Evolutionary conservation across 129 eudicot species (phyloP), one percentile per base, ranked within the genome.

Genomic region (Tanacetum coccineum): DNA sequence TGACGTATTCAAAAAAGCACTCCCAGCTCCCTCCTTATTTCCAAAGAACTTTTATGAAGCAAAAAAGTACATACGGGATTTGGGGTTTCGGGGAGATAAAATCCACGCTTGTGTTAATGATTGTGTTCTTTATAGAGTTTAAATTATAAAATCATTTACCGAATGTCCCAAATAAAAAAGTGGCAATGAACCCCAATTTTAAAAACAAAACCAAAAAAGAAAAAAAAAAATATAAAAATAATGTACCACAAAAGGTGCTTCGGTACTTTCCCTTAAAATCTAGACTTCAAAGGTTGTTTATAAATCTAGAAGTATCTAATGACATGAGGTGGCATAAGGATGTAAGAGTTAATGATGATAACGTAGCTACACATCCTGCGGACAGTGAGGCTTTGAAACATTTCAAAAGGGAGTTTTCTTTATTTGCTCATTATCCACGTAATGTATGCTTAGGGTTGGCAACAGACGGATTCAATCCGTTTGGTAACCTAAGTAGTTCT

Each of bases 311-410:
- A n/a, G n/a, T n/a, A n/a, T n/a, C n/a, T n/a, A n/a, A n/a, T n/a
- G 59, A 53, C 3, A 53, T 53, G 59, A 53, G 59, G 22, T 53
- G 59, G 59, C 59, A 53, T 53, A 22, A 53, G 4, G 14, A 5
- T 5, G 19, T 20, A 3, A 6, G 20, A 53, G 21, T n/a, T n/a
- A n/a, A 4, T 13, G 21, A 56, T 18, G 61, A 56, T 56, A 63
- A 63, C 2, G 17, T 2, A 8, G 10, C 9, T 4, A 42, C 5
- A 42, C 46, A 42, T 42, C 46, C 46, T 42, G 46, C 46, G 9
- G 46, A 42, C 9, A 9, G 71, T 49, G 8, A 21, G n/a, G 63
- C 71, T 50, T 73, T 64, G 78, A 64, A 73, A 26, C 13, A 17
- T 4, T 73, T 73, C 64, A 57, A 73, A 40, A 13, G 2, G 0